Base-by-base conservation (phyloP, 352 stramenopile species). In the Pythium brassicae region DNA sequence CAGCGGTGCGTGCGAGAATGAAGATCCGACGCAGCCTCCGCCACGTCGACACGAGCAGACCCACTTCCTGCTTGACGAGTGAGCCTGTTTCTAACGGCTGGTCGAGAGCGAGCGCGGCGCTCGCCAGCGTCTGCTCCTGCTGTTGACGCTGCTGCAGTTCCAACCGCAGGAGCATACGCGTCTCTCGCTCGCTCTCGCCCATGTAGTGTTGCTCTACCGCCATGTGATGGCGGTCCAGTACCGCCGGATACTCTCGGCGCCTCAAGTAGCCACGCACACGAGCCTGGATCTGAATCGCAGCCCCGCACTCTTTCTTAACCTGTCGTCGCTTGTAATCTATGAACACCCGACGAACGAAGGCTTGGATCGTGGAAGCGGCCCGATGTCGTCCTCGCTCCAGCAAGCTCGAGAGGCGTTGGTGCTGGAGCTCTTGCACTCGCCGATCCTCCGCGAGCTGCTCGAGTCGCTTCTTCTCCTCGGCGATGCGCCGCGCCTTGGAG, bases 381-480 rank as follows among this genome's bases (percentile, higher is more conserved):
- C 53, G 61, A 10, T 76, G 49, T 27, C 55, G 58, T 12, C 47
- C 61, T 54, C 64, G 58, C 5, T 55, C 49, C 9, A 61, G 0
- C 14, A 74, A 45, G 7, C 29, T 62, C 5, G 50, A 45, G n/a
- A 68, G 46, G 2, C 57, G 49, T 4, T 42, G 20, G 1, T 66
- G 55, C 2, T 65, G 32, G n/a, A 58, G n/a, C 22, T 75, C 67
- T 2, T 53, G 53, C 1, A 47, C 37, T 2, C 53, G 53, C 2
- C 67, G 77, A 5, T 84, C 75, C 32, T 70, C 40, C 6, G 74
- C 62, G 0, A 66, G 53, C 20, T 75, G 63, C 23, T 76, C 59
- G 0, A 89, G 57, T 6, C 79, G 68, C 14, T 68, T 48, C 50
- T 89, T 86, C 54, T 93, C 80, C 0, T 84, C 66, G 17, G 83